Percentiles rank a stretch among this genome's conserved stretches.
phyloP scores from a whole-genome alignment of 2,329 filamentous ascomycete genomes.

The Ophioceras dolichostomum region DNA sequence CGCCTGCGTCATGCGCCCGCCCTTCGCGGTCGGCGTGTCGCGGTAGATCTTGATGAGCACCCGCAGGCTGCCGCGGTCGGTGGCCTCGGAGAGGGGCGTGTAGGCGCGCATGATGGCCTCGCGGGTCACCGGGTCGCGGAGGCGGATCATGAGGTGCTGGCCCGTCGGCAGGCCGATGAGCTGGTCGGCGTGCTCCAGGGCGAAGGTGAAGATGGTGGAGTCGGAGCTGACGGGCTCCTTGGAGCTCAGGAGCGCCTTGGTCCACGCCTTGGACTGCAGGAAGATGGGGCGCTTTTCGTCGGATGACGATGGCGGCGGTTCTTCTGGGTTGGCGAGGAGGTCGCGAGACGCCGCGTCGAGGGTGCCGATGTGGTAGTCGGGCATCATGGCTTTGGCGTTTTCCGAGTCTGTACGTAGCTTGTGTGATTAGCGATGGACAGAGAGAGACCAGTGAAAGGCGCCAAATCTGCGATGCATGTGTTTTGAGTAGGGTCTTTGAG shows the following conservation, averaged over 20 bases:
- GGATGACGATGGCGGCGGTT: constrained; percentile 13
- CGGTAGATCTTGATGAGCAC: constrained; percentile 78
- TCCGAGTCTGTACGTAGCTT: constrained; percentile 55
- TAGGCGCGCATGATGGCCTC: constrained; percentile 77
- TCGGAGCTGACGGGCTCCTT: constrained; percentile 66
- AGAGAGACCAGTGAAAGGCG: no score
- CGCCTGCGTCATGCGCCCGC: constrained; percentile 73
- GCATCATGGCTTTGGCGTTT: constrained; percentile 86
- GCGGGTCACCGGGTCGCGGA: constrained; percentile 56
- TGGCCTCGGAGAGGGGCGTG: constrained; percentile 64
- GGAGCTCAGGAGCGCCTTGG: constrained; percentile 53
- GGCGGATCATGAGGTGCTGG: constrained; percentile 76
- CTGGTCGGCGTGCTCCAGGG: constrained; percentile 60
- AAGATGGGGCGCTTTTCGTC: constrained; percentile 35
- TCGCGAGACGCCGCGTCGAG: constrained; percentile 49
- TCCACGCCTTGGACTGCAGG: constrained; percentile 61
- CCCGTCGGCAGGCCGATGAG: constrained; percentile 66
- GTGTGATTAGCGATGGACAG: constrained; percentile 1
- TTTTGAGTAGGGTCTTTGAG: background rate
- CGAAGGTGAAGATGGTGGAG: constrained; percentile 71
- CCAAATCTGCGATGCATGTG: no score
- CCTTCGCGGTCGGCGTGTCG: constrained; percentile 37
- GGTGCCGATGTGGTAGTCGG: constrained; percentile 69
- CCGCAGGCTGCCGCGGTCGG: constrained; percentile 51
- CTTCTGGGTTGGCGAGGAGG: constrained; percentile 33